Conservation (phyloP, 148 eudicot genomes). For the Talinum fruticosum region DNA sequence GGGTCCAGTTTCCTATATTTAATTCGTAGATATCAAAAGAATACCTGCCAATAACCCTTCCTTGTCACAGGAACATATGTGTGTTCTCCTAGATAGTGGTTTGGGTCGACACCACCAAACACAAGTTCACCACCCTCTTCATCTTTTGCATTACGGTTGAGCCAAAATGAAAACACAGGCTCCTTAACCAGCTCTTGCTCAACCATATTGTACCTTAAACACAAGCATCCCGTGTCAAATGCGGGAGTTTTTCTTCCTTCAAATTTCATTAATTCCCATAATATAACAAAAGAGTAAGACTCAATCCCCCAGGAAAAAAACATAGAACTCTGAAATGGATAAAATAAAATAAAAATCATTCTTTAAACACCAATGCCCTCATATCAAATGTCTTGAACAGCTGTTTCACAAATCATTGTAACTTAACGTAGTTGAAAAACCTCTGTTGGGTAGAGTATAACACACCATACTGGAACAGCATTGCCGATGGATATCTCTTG, state of each 20-base stretch:
- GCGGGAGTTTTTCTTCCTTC: not conserved
- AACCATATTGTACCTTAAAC: constrained; percentile 60
- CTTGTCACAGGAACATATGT: constrained; percentile 50
- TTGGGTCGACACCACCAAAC: constrained; percentile 55
- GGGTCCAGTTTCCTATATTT: not conserved
- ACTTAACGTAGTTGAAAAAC: not conserved
- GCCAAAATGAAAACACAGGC: constrained; percentile 69
- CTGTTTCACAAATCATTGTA: not conserved
- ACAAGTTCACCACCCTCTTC: constrained; percentile 60
- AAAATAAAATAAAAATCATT: not conserved
- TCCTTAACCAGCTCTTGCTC: constrained; percentile 63
- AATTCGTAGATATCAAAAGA: not conserved
- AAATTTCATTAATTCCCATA: not conserved
- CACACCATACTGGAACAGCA: constrained; percentile 91
- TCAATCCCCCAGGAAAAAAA: not conserved
- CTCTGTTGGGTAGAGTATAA: not conserved
- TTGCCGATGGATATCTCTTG: constrained; percentile 82
- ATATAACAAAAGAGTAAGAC: not conserved
- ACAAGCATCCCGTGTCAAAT: not conserved
- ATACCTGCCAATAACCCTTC: constrained; percentile 70
- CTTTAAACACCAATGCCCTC: not conserved
- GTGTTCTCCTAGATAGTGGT: constrained; percentile 49
- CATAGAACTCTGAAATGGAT: not conserved
- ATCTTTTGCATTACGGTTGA: constrained; percentile 43
- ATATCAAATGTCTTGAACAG: not conserved